Percentiles rank a stretch among this genome's conserved stretches.
These are phyloP conservation scores for Chamaenerion angustifolium DNA, from an alignment of 345 rosid species.

Conservation along the genomic window DNA sequence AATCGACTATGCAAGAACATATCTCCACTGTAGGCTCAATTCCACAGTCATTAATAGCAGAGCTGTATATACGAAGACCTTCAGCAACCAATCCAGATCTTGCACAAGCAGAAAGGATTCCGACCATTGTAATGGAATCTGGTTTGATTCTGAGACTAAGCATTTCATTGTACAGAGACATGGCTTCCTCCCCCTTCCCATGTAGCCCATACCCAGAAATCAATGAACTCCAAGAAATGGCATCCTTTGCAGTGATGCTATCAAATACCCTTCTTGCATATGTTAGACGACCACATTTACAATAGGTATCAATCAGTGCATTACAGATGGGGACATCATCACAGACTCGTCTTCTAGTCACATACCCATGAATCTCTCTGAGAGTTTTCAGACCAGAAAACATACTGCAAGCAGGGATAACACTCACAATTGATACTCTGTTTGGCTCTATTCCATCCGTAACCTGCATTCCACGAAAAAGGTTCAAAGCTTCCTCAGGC, in stretches of 20 bases:
- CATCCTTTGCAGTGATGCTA: conserved; percentile 23
- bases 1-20: conserved; percentile 55
- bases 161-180: conserved; percentile 35
- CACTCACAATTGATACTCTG: conserved; percentile 40
- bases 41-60: conserved; percentile 21
- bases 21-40: conserved; percentile 42
- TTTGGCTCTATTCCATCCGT: conserved; percentile 33
- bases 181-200: conserved; percentile 58
- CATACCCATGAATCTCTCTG: conserved; percentile 53
- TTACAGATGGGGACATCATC: conserved; percentile 30
- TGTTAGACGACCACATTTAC: conserved; percentile 46
- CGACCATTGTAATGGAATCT: conserved; percentile 37
- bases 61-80: conserved; percentile 33
- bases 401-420: conserved; percentile 44
- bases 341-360: conserved; percentile 26
- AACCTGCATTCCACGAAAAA: conserved; percentile 42
- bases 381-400: conserved; percentile 30
- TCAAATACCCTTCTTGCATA: conserved; percentile 43
- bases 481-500: conserved; percentile 32
- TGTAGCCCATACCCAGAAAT: conserved; percentile 56
- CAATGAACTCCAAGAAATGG: conserved; percentile 60
- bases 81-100: conserved; percentile 38
- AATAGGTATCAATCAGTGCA: conserved; percentile 53
- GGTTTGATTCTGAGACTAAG: conserved; percentile 31
- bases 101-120: conserved; percentile 53